Percentiles rank a stretch among this genome's conserved stretches.
Evolutionary conservation across 2,329 filamentous ascomycete species (phyloP).

Genomic region (Aspergillus pseudonomiae): DNA sequence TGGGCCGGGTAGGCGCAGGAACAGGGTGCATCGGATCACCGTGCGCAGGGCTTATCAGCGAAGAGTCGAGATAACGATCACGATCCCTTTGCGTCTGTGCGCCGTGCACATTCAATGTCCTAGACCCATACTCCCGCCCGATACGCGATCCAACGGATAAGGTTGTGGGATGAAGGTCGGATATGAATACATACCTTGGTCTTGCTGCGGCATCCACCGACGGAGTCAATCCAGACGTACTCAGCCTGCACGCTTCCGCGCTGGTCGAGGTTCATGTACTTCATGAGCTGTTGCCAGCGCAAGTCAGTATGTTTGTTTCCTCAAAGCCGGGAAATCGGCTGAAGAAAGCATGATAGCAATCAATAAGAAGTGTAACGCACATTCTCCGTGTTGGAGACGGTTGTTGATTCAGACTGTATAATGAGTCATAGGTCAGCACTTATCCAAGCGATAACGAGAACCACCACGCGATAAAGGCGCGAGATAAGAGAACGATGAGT

Average conservation of each 20-base stretch:
- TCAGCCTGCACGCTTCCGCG: constrained; percentile 87
- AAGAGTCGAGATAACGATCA: constrained; percentile 12
- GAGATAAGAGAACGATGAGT: neutral
- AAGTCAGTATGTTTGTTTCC: constrained; percentile 46
- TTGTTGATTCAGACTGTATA: constrained; percentile 49
- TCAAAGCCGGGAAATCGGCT: constrained; percentile 32
- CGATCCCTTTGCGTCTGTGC: neutral
- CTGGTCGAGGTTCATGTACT: constrained; percentile 86
- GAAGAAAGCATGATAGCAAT: constrained; percentile 30
- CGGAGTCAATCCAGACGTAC: constrained; percentile 93
- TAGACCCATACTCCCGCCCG: neutral
- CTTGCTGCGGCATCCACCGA: constrained; percentile 86
- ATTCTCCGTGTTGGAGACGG: constrained; percentile 52
- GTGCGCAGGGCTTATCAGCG: constrained; percentile 33
- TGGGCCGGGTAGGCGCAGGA: constrained; percentile 33
- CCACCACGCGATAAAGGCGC: neutral
- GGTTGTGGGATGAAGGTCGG: neutral
- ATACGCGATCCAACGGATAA: constrained; percentile 1
- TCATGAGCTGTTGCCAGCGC: constrained; percentile 69
- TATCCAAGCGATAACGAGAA: neutral
- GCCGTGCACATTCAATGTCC: neutral
- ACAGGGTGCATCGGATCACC: constrained; percentile 19
- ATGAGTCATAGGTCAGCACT: constrained; percentile 26
- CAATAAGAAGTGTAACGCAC: constrained; percentile 41
- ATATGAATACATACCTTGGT: constrained; percentile 73